Conservation (phyloP, 805 yeast genomes). For the Ogataea nakhonphanomensis region DNA sequence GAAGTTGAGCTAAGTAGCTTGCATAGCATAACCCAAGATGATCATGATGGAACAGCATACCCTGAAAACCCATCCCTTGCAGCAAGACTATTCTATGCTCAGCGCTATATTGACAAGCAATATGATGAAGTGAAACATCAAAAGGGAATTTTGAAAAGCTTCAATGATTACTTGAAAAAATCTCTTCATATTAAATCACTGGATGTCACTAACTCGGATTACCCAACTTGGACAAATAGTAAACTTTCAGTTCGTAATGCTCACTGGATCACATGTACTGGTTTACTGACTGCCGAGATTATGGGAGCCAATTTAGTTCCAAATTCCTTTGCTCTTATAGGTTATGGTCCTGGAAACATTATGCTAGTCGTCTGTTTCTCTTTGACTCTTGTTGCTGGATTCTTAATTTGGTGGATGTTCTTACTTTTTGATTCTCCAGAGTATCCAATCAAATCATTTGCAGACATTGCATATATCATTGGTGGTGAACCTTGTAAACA, state of each 20-base stretch:
- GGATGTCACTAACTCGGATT: constrained; percentile 4
- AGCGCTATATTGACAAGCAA: constrained; percentile 16
- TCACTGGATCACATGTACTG: constrained; percentile 21
- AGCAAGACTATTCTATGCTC: constrained; percentile 21
- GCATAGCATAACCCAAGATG: too few species aligned
- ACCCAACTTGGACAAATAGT: constrained; percentile 18
- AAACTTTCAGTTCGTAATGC: constrained; percentile 18
- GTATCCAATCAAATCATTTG: constrained; percentile 41
- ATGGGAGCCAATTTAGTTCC: constrained; percentile 24
- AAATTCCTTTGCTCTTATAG: constrained; percentile 13
- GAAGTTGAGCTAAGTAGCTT: too few species aligned
- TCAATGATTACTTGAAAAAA: constrained; percentile 8
- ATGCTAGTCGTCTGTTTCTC: constrained; percentile 14
- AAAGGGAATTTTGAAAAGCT: constrained; percentile 2
- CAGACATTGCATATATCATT: constrained; percentile 39
- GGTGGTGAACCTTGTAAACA: constrained; percentile 34
- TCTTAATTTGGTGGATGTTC: constrained; percentile 36
- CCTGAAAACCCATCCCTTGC: constrained; percentile 1
- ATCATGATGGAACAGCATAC: too few species aligned
- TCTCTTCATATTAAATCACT: constrained; percentile 10
- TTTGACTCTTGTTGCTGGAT: constrained; percentile 40
- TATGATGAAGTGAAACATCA: constrained; percentile 12
- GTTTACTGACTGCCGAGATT: constrained; percentile 23
- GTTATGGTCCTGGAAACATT: constrained; percentile 18
- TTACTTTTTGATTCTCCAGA: constrained; percentile 39